Evolutionary conservation across 2,329 filamentous ascomycete genomes (phyloP).

Genomic region (Scedosporium boydii): DNA sequence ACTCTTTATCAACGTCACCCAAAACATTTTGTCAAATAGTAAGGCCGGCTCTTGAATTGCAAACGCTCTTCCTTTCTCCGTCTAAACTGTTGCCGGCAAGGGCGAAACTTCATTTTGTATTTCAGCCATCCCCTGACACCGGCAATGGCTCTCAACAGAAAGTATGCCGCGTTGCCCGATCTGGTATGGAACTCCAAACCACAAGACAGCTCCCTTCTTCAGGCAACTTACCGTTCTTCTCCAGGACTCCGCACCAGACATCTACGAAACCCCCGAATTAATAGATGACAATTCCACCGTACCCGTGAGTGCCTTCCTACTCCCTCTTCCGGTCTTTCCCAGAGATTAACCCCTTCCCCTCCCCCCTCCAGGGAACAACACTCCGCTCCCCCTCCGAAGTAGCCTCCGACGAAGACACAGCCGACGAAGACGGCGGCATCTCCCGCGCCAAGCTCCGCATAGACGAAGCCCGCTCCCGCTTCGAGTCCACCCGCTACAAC

Average conservation of each 20-base stretch:
- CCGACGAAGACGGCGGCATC: conserved; percentile 58
- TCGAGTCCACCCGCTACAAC: conserved; percentile 66
- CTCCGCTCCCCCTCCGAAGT: conserved; percentile 50
- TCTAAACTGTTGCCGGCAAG: no score
- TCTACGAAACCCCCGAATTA: conserved; percentile 92
- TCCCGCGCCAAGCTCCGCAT: conserved; percentile 68
- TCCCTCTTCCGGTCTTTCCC: not conserved
- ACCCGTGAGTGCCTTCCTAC: conserved; percentile 32
- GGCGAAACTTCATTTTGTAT: no score
- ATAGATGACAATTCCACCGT: conserved; percentile 83
- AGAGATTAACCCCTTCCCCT: not conserved
- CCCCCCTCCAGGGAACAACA: conserved; percentile 37
- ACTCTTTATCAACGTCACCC: no score
- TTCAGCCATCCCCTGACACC: not conserved
- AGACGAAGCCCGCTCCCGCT: conserved; percentile 69
- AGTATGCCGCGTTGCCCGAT: conserved; percentile 75
- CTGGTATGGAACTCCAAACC: conserved; percentile 40
- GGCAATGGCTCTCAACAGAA: conserved; percentile 64
- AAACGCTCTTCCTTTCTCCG: no score
- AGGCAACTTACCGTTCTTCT: not conserved
- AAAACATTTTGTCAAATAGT: no score
- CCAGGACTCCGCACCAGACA: conserved; percentile 84
- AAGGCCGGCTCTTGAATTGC: no score
- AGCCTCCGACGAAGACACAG: conserved; percentile 52
- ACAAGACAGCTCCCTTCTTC: not conserved